Evolutionary conservation across 306 rosid genomes (phyloP).

Genomic region (Cicer arietinum): DNA sequence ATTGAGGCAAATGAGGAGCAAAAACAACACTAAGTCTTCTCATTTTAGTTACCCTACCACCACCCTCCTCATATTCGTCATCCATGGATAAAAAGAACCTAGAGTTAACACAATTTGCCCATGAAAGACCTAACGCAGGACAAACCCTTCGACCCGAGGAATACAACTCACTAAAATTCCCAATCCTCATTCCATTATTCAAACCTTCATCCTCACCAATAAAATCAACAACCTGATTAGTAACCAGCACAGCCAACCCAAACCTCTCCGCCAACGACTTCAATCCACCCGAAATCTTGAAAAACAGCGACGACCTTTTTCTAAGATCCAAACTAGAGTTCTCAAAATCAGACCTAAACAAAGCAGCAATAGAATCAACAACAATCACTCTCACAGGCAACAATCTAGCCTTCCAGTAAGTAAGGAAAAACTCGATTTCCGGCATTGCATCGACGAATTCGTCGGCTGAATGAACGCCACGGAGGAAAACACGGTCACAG

Average conservation of each 20-base stretch:
- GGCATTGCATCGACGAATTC: slow-evolving; percentile 58
- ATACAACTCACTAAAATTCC: slow-evolving; percentile 56
- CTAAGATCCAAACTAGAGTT: slow-evolving; percentile 65
- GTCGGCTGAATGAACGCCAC: slow-evolving; percentile 55
- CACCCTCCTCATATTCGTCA: background rate
- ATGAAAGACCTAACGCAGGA: slow-evolving; percentile 82
- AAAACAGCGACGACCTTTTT: slow-evolving; percentile 70
- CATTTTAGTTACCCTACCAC: slow-evolving; percentile 13
- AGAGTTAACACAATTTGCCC: slow-evolving; percentile 91
- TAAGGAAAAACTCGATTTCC: slow-evolving; percentile 51
- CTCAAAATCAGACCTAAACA: slow-evolving; percentile 84
- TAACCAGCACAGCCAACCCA: slow-evolving; percentile 72
- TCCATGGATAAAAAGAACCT: slow-evolving; percentile 72
- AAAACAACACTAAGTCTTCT: slow-evolving; percentile 72
- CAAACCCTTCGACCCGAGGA: slow-evolving; percentile 78
- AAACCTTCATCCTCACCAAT: slow-evolving; percentile 50
- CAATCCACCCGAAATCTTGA: slow-evolving; percentile 73
- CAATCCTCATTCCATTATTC: slow-evolving; percentile 60
- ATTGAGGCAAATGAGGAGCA: slow-evolving; percentile 80
- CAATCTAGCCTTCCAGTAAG: slow-evolving; percentile 34
- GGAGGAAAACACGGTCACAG: slow-evolving; percentile 53
- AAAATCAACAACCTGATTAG: slow-evolving; percentile 86
- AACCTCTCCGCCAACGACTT: slow-evolving; percentile 63
- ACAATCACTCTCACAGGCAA: slow-evolving; percentile 68
- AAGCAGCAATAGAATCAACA: slow-evolving; percentile 85